Evolutionary conservation across 805 yeast genomes (phyloP), one percentile per base, ranked within the genome.

Genomic region (Saccharomycopsis microspora): DNA sequence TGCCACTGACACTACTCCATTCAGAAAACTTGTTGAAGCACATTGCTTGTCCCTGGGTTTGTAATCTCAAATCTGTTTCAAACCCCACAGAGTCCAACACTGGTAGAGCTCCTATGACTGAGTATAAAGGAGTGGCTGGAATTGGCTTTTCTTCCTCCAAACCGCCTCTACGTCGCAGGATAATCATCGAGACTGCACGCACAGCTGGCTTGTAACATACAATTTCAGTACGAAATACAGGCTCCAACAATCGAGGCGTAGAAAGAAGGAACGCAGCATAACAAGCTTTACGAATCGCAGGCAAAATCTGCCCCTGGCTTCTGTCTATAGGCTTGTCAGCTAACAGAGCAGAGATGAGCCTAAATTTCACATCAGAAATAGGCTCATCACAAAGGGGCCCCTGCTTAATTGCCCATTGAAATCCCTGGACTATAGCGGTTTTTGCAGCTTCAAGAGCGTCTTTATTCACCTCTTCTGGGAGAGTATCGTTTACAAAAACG

Each of bases 341-440:
- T 3, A 84, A 57, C 0, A 66, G 64, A 0, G 77, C 75, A 48
- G 80, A 85, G 42, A 86, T 68, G 39, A 93, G 70, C 47, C 78
- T 76, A 62, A 93, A 87, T 53, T 75, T 78, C 4, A 81, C 76
- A 46, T 80, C 74, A 46, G 85, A 66, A 5, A 93, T 69, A 0
- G 85, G 81, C 59, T 87, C 96, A 51, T 84, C 95, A 52, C 94
- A 79, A n/a, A 93, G 66, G 0, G 99, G 98, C 0, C 98, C 98
- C 57, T 85, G 95, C 48, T 77, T 70, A 0, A 76, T 70, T 3
- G 83, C 82, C 93, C 95, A 85, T 56, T 75, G 72, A 64, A 90
- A 93, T 0, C 97, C 98, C 55, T 80, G 82, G 2, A 68, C 64
- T 1, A 89, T 72, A 2, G 77, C 67, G 5, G 75, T 79, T 51